Evolutionary conservation across 306 rosid genomes (phyloP).

Genomic region (Styphnolobium japonicum): DNA sequence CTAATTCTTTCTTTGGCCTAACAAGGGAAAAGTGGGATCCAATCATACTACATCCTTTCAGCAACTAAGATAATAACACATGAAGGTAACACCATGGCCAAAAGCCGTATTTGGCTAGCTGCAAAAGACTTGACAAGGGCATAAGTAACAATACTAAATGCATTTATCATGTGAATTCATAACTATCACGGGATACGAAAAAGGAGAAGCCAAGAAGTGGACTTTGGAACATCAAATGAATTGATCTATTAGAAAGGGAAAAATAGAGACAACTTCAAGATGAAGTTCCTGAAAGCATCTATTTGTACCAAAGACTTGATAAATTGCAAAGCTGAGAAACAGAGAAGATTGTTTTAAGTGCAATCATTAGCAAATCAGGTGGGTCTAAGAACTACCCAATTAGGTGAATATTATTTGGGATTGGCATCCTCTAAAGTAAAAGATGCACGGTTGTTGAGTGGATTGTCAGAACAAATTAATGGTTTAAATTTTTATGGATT

Average conservation of each 20-base stretch:
- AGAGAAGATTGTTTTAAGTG: background rate
- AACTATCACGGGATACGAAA: background rate
- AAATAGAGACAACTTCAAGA: background rate
- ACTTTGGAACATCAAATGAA: no score
- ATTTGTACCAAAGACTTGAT: slow-evolving; percentile 6
- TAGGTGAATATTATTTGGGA: background rate
- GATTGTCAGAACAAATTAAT: no score
- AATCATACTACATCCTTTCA: background rate
- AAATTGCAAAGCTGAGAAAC: slow-evolving; percentile 1
- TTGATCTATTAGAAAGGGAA: slow-evolving; percentile 19
- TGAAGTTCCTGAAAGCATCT: background rate
- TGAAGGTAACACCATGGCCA: background rate
- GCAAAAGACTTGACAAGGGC: background rate
- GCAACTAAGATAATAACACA: background rate
- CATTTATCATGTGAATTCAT: background rate
- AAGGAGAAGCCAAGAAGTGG: no score
- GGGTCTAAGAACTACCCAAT: background rate
- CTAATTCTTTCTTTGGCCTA: background rate
- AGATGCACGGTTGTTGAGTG: no score
- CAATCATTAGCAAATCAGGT: background rate
- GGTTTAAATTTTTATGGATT: no score
- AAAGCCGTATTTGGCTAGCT: background rate
- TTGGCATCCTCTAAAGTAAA: background rate
- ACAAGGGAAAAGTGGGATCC: background rate
- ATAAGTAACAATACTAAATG: background rate